A percentile compares a stretch with the other conserved stretches of the same genome.
Conservation (phyloP, 2,329 filamentous ascomycete species). For the Botrytis paeoniae region DNA sequence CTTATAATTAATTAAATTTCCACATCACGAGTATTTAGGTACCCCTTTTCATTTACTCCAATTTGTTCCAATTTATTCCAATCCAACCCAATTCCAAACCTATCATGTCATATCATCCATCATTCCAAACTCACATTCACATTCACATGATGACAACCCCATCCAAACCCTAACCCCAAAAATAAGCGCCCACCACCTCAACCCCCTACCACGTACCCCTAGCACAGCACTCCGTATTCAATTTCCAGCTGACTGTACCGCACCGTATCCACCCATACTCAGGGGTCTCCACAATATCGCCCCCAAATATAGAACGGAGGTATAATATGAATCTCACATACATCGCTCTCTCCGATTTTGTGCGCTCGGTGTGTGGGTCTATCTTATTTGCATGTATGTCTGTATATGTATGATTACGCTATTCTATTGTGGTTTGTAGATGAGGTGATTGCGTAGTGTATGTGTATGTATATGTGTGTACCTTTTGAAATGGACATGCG, state of each 20-base stretch:
- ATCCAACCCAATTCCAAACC: too few species aligned
- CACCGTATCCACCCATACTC: neutral
- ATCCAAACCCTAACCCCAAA: too few species aligned
- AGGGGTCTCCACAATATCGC: neutral
- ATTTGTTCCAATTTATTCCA: rapidly evolving
- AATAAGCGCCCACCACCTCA: neutral
- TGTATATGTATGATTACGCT: neutral
- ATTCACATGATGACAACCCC: too few species aligned
- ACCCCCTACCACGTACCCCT: neutral
- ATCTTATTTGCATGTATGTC: neutral
- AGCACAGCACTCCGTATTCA: neutral
- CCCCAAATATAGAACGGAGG: neutral
- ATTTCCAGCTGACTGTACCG: neutral
- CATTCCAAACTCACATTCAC: too few species aligned
- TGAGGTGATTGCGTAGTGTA: neutral
- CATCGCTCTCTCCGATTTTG: neutral
- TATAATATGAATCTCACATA: neutral
- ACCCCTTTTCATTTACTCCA: neutral
- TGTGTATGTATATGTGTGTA: neutral
- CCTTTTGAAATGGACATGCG: neutral
- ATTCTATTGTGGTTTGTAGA: neutral
- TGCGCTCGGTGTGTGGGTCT: neutral
- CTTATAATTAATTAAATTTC: neutral
- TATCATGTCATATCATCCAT: too few species aligned
- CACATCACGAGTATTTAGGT: neutral